Base-by-base conservation (phyloP, 306 rosid genomes). In the Cucumis sativus region DNA sequence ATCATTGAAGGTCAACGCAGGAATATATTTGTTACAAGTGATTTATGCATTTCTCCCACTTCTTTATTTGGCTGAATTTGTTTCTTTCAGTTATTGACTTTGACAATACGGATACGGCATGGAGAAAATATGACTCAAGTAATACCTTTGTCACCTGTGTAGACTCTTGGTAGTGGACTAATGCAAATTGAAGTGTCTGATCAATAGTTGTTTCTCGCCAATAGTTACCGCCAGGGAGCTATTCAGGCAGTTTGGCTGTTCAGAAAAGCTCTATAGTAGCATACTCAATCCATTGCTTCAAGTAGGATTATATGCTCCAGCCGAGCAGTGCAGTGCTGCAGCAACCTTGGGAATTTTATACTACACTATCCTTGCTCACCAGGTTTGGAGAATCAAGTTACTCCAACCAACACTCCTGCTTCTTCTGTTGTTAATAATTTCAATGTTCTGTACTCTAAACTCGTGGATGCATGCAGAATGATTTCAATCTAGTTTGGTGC, bases 301-400 rank as follows among this genome's bases (percentile, higher is more conserved):
- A 52, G 90, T 86, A 54, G 88, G 88, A 63, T 80, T 86, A 45
- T 86, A 80, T 41, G 87, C 87, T 60, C 86, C 90, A 45, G 82
- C 90, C 16, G 92, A 88, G 74, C 88, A 83, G 68, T 86, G 88
- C 71, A 88, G 90, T 78, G 92, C 88, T 80, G 90, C 88, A 33
- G 87, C 92, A 63, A 81, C 84, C 57, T 83, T 88, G 51, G 87
- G 85, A 43, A 23, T 86, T 78, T 79, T 88, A 35, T 79, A 80
- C 81, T 86, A 75, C 75, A 54, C 64, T 49, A 49, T 81, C 67
- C 83, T 88, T 74, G 86, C 90, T 79, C 86, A 83, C 83, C 92
- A 88, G 90, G 90, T 88, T 20, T 59, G 83, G 73, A 52, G 75
- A 45, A n/a, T 35, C 77, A 16, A 76, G 25, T 58, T 35, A n/a